A percentile compares a stretch with the other conserved stretches of the same genome.
Conservation (phyloP, 805 yeast species). For the Wickerhamiella dianesei region DNA sequence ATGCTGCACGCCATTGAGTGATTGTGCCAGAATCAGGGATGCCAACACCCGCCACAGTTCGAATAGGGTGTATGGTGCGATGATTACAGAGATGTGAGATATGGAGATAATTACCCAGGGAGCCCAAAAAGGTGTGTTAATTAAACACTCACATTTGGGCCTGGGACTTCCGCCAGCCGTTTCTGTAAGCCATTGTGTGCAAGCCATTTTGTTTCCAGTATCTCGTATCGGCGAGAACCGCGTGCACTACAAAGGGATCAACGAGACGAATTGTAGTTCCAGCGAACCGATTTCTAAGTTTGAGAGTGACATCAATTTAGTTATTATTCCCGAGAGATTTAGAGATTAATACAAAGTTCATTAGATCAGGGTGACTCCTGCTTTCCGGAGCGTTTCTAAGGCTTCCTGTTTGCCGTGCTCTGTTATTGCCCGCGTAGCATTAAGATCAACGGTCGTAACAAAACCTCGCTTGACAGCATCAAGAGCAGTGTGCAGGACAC, state of each 20-base stretch:
- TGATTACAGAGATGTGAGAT: constrained; percentile 7
- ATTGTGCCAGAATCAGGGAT: constrained; percentile 1
- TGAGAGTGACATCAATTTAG: too few species aligned
- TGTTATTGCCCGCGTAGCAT: constrained; percentile 35
- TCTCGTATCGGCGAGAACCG: too few species aligned
- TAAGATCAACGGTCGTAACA: constrained; percentile 45
- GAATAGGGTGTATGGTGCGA: constrained; percentile 7
- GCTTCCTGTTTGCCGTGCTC: constrained; percentile 28
- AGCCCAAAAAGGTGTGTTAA: constrained; percentile 6
- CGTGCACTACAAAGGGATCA: too few species aligned
- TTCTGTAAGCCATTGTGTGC: too few species aligned
- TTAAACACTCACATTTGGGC: background rate
- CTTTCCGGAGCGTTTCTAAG: background rate
- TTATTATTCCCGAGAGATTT: too few species aligned
- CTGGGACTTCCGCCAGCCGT: background rate
- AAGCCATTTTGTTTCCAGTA: too few species aligned
- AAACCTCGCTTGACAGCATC: constrained; percentile 55
- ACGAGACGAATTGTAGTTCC: too few species aligned
- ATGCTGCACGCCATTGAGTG: constrained; percentile 13
- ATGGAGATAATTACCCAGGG: constrained; percentile 2
- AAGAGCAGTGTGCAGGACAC: constrained; percentile 66
- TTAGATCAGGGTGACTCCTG: constrained; percentile 8
- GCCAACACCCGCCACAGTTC: constrained; percentile 3
- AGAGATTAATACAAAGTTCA: too few species aligned
- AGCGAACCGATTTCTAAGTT: too few species aligned